These are phyloP conservation scores for Candida wancherniae DNA, from an alignment of 805 yeast species.

Conservation along the genomic window DNA sequence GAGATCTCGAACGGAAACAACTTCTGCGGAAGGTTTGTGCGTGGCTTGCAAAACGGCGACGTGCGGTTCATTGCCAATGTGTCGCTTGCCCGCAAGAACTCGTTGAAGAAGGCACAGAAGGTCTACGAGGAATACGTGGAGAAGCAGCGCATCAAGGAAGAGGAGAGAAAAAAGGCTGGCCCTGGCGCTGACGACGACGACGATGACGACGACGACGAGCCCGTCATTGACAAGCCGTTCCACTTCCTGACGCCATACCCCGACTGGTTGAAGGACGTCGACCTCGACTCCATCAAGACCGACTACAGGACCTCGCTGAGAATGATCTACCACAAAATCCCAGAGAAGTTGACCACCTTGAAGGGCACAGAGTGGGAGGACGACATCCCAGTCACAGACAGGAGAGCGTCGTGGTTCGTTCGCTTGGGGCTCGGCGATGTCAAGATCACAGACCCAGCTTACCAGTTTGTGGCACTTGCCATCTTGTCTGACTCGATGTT, in stretches of 20 bases:
- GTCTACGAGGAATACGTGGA: conserved; percentile 21
- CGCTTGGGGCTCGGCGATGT: conserved; percentile 22
- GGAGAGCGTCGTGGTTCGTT: conserved; percentile 23
- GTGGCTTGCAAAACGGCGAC: conserved; percentile 27
- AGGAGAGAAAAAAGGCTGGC: conserved; percentile 3
- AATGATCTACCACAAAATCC: conserved; percentile 23
- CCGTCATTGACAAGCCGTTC: conserved; percentile 24
- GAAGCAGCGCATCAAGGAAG: conserved; percentile 4
- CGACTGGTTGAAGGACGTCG: conserved; percentile 22
- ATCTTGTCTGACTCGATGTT: conserved; percentile 56
- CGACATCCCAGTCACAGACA: conserved; percentile 18
- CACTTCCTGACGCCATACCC: conserved; percentile 32
- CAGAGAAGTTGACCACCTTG: conserved; percentile 31
- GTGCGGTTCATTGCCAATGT: conserved; percentile 31
- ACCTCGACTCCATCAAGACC: conserved; percentile 8
- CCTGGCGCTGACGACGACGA: conserved; percentile 22
- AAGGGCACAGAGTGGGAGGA: conserved; percentile 25
- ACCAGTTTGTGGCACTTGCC: conserved; percentile 52
- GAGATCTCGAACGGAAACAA: conserved; percentile 30
- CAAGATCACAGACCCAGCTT: conserved; percentile 15
- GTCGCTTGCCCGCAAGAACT: conserved; percentile 32
- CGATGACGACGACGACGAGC: conserved; percentile 22
- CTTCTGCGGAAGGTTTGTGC: conserved; percentile 31
- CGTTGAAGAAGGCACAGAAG: conserved; percentile 16
- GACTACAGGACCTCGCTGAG: conserved; percentile 8